Conservation (phyloP, 2,329 filamentous ascomycete species). For the Teratosphaeria pseudoeucalypti region DNA sequence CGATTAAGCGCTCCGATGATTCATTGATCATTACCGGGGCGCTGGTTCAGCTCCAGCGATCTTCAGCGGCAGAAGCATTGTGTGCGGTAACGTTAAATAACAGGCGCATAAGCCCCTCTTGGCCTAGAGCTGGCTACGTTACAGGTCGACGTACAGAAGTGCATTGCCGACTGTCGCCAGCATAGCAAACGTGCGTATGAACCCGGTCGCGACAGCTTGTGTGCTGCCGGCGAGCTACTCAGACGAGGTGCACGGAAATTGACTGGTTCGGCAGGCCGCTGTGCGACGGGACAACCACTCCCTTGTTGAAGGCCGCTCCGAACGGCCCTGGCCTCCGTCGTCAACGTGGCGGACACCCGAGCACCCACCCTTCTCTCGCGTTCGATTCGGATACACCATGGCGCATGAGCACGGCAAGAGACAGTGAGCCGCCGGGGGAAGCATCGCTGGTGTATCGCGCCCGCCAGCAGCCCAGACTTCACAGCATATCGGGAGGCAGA, state of each 20-base stretch:
- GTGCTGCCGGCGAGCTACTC: not conserved
- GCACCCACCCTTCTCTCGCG: not conserved
- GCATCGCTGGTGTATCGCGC: not conserved
- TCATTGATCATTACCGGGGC: not conserved
- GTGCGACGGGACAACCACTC: constrained; percentile 1
- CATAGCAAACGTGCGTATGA: constrained; percentile 2
- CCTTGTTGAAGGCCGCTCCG: not conserved
- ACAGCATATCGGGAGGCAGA: not conserved
- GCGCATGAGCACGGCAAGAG: not conserved
- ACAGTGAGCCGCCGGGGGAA: not conserved
- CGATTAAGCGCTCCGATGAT: not conserved
- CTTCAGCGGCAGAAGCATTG: not conserved
- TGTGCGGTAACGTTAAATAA: not conserved
- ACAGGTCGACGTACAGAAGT: not conserved
- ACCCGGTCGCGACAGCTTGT: not conserved
- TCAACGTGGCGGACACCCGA: not conserved
- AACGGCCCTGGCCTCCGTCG: not conserved
- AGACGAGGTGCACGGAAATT: not conserved
- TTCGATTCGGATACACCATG: not conserved
- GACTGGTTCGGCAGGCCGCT: not conserved
- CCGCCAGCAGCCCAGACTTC: not conserved
- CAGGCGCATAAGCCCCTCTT: not conserved
- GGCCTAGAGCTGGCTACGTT: not conserved
- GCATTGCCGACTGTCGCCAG: not conserved
- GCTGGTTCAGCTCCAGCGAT: not conserved